Evolutionary conservation across 1,284 basidiomycete genomes (phyloP), one percentile per base, ranked within the genome.

Genomic region (Sphaerobolus stellatus): DNA sequence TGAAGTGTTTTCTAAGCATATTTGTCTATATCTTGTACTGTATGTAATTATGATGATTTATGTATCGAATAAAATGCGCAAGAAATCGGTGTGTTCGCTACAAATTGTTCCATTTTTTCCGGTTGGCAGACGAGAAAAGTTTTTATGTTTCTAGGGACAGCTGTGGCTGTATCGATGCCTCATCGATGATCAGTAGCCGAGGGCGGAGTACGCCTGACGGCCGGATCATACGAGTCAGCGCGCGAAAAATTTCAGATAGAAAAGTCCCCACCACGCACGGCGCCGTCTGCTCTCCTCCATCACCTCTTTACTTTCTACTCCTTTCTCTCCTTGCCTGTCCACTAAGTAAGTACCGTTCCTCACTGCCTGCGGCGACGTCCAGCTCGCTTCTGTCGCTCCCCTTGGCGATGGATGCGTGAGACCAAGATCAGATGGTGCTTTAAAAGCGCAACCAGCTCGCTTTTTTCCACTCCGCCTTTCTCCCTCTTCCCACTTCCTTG

Each of bases 231-330:
- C 9, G 46, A 54, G 47, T 34, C 47, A 43, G 58, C 54, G 48
- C 51, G 13, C 28, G 13, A 55, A 58, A 56, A 48, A 53, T 54
- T 49, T 54, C 29, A 30, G 48, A 40, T 51, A 33, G 41, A 46
- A 38, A 48, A 54, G 46, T 41, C 45, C 52, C 45, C 75, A 77
- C 65, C 71, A 62, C 61, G 57, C 65, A 61, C 61, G 64, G 64
- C 68, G 67, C 59, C 67, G 67, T 70, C 71, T 75, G 71, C 74
- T 72, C 76, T 71, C 71, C 66, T 71, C 70, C 70, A 73, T 76
- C 76, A 54, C 77, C 79, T 71, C 78, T 74, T 70, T 75, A 75
- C 71, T 72, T 66, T 66, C 68, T 67, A 67, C 64, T 58, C 61
- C 64, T 63, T 68, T 52, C 62, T 66, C 72, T 70, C 59, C 56